These are phyloP conservation scores for Talaromyces sp. DNA, from an alignment of 2,329 filamentous ascomycete genomes.

Conservation along the genomic window DNA sequence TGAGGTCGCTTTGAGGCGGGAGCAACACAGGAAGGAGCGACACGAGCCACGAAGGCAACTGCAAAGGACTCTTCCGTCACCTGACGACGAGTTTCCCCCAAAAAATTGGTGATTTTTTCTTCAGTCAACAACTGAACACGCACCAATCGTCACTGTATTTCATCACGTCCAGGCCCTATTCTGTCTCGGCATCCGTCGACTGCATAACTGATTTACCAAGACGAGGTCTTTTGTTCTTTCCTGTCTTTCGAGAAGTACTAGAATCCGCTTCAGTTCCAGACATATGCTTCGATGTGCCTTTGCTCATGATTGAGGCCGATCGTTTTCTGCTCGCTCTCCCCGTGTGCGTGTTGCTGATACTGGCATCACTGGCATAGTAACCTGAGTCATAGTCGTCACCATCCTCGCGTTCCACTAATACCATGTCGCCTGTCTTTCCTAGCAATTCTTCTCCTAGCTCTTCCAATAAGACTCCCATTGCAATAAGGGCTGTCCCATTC, in stretches of 20 bases:
- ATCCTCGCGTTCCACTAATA: slow-evolving; percentile 49
- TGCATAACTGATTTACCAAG: neutral
- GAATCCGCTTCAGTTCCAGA: slow-evolving; percentile 21
- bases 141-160: neutral
- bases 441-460: slow-evolving; percentile 50
- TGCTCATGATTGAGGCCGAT: slow-evolving; percentile 7
- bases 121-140: neutral
- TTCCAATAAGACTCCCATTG: slow-evolving; percentile 57
- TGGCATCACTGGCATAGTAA: neutral
- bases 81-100: neutral
- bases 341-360: neutral
- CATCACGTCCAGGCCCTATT: neutral
- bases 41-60: neutral
- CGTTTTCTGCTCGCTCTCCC: slow-evolving; percentile 3
- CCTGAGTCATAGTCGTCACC: neutral
- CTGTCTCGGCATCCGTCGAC: neutral
- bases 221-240: slow-evolving; percentile 3
- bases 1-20: neutral
- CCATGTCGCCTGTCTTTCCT: slow-evolving; percentile 55
- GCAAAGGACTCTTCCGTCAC: neutral
- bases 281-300: slow-evolving; percentile 3
- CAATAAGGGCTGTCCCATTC: slow-evolving; percentile 59
- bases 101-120: neutral
- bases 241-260: neutral
- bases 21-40: slow-evolving; percentile 2